Conservation (phyloP, 2,329 filamentous ascomycete species). For the Xylariomycetidae sp. region DNA sequence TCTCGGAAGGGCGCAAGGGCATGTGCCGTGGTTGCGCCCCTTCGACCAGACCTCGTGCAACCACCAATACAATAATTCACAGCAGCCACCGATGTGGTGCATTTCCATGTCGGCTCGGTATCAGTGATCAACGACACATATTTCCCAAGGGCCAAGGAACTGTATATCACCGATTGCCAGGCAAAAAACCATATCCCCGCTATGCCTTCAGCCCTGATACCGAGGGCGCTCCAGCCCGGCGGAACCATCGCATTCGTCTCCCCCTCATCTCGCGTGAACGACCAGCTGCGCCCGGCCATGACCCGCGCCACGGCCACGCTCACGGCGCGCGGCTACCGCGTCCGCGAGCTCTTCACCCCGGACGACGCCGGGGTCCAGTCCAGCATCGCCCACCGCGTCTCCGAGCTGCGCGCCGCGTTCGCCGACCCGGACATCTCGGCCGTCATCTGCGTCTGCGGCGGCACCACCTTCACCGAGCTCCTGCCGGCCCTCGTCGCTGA, state of each 20-base stretch:
- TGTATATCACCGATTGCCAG: too few relatives aligned
- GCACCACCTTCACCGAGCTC: slow-evolving; percentile 34
- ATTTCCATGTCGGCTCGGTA: too few relatives aligned
- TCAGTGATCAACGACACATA: too few relatives aligned
- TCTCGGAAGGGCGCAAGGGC: too few relatives aligned
- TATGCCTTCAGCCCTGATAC: slow-evolving; percentile 15
- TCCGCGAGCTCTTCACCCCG: slow-evolving; percentile 27
- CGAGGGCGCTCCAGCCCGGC: slow-evolving; percentile 27
- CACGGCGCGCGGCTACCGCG: slow-evolving; percentile 27
- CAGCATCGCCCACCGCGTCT: slow-evolving; percentile 30
- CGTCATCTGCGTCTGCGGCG: slow-evolving; percentile 36
- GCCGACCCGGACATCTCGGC: slow-evolving; percentile 30
- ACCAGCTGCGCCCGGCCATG: slow-evolving; percentile 22
- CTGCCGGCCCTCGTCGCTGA: slow-evolving; percentile 33
- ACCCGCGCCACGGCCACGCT: slow-evolving; percentile 27
- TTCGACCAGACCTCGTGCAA: too few relatives aligned
- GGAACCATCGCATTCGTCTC: slow-evolving; percentile 36
- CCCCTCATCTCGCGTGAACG: slow-evolving; percentile 34
- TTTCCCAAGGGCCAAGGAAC: too few relatives aligned
- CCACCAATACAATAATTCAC: too few relatives aligned
- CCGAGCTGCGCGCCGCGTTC: slow-evolving; percentile 35
- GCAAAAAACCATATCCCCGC: too few relatives aligned
- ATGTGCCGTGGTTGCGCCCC: too few relatives aligned
- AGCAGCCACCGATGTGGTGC: too few relatives aligned
- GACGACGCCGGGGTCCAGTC: slow-evolving; percentile 27